These are phyloP conservation scores for Medicago lupulina DNA, from an alignment of 306 rosid genomes.

Conservation along the genomic window DNA sequence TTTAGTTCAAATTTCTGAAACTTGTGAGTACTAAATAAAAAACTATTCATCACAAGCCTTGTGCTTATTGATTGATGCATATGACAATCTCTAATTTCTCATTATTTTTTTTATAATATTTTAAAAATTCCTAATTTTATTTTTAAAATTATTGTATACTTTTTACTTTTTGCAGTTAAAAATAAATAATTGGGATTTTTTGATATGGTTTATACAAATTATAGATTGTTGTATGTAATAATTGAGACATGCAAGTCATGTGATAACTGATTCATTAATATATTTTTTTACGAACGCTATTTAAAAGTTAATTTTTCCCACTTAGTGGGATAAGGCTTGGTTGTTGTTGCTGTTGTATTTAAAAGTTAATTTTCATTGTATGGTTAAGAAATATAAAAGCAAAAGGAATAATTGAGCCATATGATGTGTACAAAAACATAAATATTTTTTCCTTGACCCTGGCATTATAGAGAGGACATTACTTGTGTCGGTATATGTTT, in stretches of 20 bases:
- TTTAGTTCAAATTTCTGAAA: slow-evolving; percentile 24
- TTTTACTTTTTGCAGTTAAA: slow-evolving; percentile 12
- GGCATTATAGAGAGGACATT: background rate
- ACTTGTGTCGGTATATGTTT: slow-evolving; percentile 22
- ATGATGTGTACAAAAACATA: background rate
- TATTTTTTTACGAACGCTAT: background rate
- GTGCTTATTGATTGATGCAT: background rate
- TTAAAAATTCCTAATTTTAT: background rate
- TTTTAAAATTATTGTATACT: background rate
- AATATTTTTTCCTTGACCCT: background rate
- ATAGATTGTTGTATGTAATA: slow-evolving; percentile 4
- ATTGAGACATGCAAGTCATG: slow-evolving; percentile 1
- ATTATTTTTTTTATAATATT: background rate
- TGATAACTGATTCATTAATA: background rate
- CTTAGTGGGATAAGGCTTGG: too few relatives aligned
- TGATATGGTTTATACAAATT: slow-evolving; percentile 1
- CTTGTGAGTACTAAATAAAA: background rate
- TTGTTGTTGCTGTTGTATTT: too few relatives aligned
- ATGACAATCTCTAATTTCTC: slow-evolving; percentile 9
- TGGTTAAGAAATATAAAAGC: slow-evolving; percentile 15
- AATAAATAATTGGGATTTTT: background rate
- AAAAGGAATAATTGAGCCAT: slow-evolving; percentile 14
- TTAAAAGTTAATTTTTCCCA: slow-evolving; percentile 16
- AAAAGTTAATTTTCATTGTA: slow-evolving; percentile 9
- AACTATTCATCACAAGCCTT: slow-evolving; percentile 30